Base-by-base conservation (phyloP, 176 grass and related monocot genomes). In the Rhynchospora breviuscula region DNA sequence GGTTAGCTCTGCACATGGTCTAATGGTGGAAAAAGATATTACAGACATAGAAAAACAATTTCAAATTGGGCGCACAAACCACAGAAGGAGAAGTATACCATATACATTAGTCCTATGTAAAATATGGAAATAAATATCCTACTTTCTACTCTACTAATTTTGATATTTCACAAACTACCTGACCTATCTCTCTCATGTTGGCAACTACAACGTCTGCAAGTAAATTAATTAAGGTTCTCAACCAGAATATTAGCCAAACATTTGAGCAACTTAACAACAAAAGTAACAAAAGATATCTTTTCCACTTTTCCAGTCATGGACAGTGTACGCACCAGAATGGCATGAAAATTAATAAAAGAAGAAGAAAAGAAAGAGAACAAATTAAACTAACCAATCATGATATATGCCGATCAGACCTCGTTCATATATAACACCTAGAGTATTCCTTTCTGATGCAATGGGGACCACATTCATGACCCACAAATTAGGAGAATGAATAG, bases 381-480 rank as follows among this genome's bases (percentile, higher is more conserved):
- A 66, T 12, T 81, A 67, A 71, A 82, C 88, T 84, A 68, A 97
- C 94, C 92, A 97, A 87, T 94, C 94, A 90, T 97, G 94, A 89
- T 97, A 94, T 82, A 89, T 92, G 80, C 91, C 94, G 76, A 97
- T 88, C 45, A 97, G 90, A 67, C 94, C 94, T 86, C 92, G 88
- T 81, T 97, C 94, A 58, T 97, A 97, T 49, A 97, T 90, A 66
- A 88, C 71, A 47, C 94, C 90, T 0, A 97, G 80, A 81, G 86
- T 90, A 80, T 87, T 84, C 43, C 45, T 92, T 69, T 88, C 79
- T 15, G 89, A 87, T 78, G 86, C 84, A 14, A 85, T 88, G n/a
- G 94, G 92, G 21, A 94, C 92, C 83, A 94, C 94, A 18, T 94
- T 97, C 90, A 97, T 94, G 78, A 97, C 90, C 94, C 92, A 97